Conservation (phyloP, 495 filamentous ascomycete species). For the Bathelium albidoporum region DNA sequence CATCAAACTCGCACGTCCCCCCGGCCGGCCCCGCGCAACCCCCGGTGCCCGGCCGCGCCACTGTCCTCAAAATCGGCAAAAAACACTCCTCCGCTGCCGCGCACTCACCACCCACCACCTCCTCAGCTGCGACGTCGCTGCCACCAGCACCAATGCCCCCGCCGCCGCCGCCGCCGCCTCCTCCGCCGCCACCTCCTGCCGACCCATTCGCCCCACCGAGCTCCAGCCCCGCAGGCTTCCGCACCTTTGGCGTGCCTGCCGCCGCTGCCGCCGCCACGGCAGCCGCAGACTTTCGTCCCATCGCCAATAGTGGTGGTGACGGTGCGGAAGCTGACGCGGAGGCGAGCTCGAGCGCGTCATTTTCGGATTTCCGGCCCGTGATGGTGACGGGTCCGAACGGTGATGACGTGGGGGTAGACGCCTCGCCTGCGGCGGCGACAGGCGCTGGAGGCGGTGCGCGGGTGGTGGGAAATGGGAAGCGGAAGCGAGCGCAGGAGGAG, state of each 20-base stretch:
- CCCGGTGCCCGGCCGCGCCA: conserved; percentile 4
- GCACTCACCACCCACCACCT: background rate
- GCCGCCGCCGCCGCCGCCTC: background rate
- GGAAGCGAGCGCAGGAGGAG: background rate
- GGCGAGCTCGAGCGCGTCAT: background rate
- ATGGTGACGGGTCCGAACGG: background rate
- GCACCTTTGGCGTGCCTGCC: background rate
- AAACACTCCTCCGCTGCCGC: background rate
- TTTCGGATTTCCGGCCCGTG: background rate
- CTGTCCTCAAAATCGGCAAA: conserved; percentile 3
- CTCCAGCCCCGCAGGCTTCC: background rate
- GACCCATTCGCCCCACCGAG: background rate
- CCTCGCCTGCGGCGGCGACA: background rate
- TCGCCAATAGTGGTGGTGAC: background rate
- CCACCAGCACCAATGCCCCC: background rate
- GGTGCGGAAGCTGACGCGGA: background rate
- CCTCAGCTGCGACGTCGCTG: conserved; percentile 5
- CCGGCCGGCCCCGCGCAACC: background rate
- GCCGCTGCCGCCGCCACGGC: background rate
- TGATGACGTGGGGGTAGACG: background rate
- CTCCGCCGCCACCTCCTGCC: background rate
- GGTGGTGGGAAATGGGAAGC: background rate
- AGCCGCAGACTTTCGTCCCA: conserved; percentile 6
- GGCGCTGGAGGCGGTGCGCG: background rate
- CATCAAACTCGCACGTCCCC: background rate